phyloP scores from a whole-genome alignment of 768 basidiomycete genomes.

The Lyophyllum atratum region DNA sequence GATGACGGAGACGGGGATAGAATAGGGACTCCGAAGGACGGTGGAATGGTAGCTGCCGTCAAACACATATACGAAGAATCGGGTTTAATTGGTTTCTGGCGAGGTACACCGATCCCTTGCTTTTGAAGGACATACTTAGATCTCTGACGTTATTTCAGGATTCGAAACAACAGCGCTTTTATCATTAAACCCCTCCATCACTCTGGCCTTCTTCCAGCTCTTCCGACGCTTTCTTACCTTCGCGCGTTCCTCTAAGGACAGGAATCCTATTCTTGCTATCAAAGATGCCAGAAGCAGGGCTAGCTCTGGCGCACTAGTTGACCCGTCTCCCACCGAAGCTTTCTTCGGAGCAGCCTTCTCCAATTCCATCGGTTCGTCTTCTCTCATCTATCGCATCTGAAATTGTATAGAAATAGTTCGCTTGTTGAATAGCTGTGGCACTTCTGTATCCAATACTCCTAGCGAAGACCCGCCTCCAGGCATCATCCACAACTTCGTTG shows the following conservation, averaged over 20 bases:
- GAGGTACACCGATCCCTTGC: constrained; percentile 34
- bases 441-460: constrained; percentile 61
- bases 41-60: constrained; percentile 33
- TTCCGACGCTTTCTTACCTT: constrained; percentile 42
- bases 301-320: constrained; percentile 9
- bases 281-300: neutral
- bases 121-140: neutral
- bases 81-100: constrained; percentile 58
- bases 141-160: constrained; percentile 30
- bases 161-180: constrained; percentile 51
- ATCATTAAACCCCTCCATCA: constrained; percentile 59
- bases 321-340: constrained; percentile 45
- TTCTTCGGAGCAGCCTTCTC: constrained; percentile 61
- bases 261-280: neutral
- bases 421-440: constrained; percentile 33
- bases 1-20: constrained; percentile 18
- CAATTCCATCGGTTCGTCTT: constrained; percentile 43
- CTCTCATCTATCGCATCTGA: neutral
- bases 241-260: constrained; percentile 14
- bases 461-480: constrained; percentile 57
- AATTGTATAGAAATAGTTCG: neutral
- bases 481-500: constrained; percentile 40
- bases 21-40: constrained; percentile 10
- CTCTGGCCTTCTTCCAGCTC: constrained; percentile 53
- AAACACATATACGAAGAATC: constrained; percentile 46